These are phyloP conservation scores for Infundibulicybe gibba DNA, from an alignment of 768 basidiomycete genomes.

Conservation along the genomic window DNA sequence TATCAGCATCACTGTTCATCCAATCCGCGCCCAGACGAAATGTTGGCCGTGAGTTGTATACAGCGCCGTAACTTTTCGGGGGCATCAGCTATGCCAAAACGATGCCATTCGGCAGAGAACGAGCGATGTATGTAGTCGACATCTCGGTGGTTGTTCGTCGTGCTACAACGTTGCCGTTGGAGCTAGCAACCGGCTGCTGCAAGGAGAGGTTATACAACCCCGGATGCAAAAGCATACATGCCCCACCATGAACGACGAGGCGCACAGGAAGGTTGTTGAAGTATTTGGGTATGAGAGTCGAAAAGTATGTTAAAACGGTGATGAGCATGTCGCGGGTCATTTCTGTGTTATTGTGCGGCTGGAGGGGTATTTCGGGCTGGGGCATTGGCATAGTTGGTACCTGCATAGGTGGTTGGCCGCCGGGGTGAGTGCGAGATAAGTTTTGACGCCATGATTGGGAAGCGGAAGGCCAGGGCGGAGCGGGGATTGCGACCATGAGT, in stretches of 20 bases:
- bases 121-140: constrained; percentile 65
- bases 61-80: constrained; percentile 51
- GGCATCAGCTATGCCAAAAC: constrained; percentile 46
- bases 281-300: constrained; percentile 36
- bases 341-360: constrained; percentile 32
- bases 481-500: too few species aligned
- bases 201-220: constrained; percentile 27
- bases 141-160: constrained; percentile 58
- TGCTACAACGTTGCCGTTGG: constrained; percentile 25
- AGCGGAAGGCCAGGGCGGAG: too few species aligned
- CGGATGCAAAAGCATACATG: constrained; percentile 68
- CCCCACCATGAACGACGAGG: constrained; percentile 69
- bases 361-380: constrained; percentile 7
- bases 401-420: too few species aligned
- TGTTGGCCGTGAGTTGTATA: constrained; percentile 50
- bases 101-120: constrained; percentile 52
- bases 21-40: constrained; percentile 60
- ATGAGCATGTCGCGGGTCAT: constrained; percentile 40
- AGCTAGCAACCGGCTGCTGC: constrained; percentile 12
- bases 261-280: constrained; percentile 50
- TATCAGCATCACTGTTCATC: constrained; percentile 77
- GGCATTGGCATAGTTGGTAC: too few species aligned
- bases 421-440: too few species aligned
- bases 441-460: too few species aligned
- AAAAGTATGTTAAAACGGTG: constrained; percentile 46